Percentiles rank a stretch among this genome's conserved stretches.
Evolutionary conservation across 164 flowering plant genomes (phyloP).

Genomic region (Vitis rupestris): DNA sequence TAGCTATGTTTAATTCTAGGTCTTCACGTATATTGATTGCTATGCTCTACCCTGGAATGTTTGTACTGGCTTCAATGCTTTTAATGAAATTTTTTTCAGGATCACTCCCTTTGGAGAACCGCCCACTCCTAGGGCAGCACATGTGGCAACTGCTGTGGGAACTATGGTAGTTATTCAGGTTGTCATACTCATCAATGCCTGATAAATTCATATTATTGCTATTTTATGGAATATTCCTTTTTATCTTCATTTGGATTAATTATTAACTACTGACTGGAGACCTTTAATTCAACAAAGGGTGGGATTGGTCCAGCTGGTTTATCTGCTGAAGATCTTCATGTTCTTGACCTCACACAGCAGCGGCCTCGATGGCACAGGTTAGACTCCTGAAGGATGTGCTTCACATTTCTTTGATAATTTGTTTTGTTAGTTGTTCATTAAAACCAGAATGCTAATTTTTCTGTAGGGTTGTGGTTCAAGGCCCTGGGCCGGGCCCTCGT

Average conservation of each 20-base stretch:
- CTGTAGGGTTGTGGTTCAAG: conserved; percentile 93
- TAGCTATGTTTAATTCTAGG: background rate
- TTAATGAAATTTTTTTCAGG: conserved; percentile 38
- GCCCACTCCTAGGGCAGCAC: conserved; percentile 99
- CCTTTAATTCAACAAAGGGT: conserved; percentile 53
- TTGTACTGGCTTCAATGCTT: background rate
- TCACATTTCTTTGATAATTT: background rate
- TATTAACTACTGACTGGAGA: conserved; percentile 8
- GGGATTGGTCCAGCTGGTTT: conserved; percentile 99
- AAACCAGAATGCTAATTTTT: conserved; percentile 11
- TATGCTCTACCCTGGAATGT: no score
- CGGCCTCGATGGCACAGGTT: conserved; percentile 99
- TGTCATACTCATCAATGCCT: conserved; percentile 6
- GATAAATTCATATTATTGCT: background rate
- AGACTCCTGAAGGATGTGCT: background rate
- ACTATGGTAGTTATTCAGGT: conserved; percentile 99
- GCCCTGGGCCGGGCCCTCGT: conserved; percentile 99
- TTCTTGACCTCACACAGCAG: conserved; percentile 96
- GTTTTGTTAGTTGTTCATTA: background rate
- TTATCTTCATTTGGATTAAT: background rate
- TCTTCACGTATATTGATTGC: background rate
- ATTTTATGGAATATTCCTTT: background rate
- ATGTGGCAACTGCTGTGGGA: conserved; percentile 99
- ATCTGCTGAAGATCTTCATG: conserved; percentile 99
- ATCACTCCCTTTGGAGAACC: conserved; percentile 93